These are phyloP conservation scores for Annulohypoxylon moriforme DNA, from an alignment of 495 filamentous ascomycete species.

Conservation along the genomic window DNA sequence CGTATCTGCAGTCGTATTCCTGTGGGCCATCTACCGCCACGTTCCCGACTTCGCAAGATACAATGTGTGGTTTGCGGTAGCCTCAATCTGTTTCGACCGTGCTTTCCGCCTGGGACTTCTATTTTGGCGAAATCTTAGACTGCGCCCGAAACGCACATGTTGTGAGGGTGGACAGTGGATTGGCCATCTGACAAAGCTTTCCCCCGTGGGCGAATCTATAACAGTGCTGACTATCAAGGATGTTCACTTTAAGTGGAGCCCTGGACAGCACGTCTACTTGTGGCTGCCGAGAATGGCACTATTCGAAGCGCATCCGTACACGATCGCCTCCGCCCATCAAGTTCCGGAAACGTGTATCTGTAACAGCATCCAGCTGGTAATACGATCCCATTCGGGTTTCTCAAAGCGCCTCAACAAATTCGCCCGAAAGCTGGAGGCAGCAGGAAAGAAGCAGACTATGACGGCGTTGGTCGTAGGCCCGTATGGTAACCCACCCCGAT, in stretches of 20 bases:
- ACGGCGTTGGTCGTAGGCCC: conserved; percentile 67
- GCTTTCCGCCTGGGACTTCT: conserved; percentile 62
- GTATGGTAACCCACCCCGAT: conserved; percentile 65
- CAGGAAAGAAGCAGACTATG: conserved; percentile 49
- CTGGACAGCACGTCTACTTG: conserved; percentile 84
- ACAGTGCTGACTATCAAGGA: conserved; percentile 77
- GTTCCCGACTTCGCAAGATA: conserved; percentile 65
- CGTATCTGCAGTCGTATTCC: conserved; percentile 71
- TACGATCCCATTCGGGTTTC: conserved; percentile 77
- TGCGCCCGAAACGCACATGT: conserved; percentile 49
- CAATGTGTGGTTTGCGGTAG: conserved; percentile 80
- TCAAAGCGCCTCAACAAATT: conserved; percentile 73
- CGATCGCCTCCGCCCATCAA: conserved; percentile 69
- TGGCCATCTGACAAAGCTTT: conserved; percentile 70
- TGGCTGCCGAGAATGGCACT: conserved; percentile 74
- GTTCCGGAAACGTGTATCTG: conserved; percentile 60
- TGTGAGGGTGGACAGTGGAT: conserved; percentile 57
- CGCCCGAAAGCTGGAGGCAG: conserved; percentile 62
- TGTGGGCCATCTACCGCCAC: conserved; percentile 75
- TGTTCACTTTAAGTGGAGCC: conserved; percentile 75
- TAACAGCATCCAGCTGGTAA: conserved; percentile 75
- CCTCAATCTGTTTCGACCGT: conserved; percentile 76
- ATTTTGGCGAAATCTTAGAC: conserved; percentile 72
- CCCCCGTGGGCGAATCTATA: conserved; percentile 68
- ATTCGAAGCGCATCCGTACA: conserved; percentile 84